Evolutionary conservation across 352 stramenopile species (phyloP), one percentile per base, ranked within the genome.

Genomic region (Phytophthora lateralis): DNA sequence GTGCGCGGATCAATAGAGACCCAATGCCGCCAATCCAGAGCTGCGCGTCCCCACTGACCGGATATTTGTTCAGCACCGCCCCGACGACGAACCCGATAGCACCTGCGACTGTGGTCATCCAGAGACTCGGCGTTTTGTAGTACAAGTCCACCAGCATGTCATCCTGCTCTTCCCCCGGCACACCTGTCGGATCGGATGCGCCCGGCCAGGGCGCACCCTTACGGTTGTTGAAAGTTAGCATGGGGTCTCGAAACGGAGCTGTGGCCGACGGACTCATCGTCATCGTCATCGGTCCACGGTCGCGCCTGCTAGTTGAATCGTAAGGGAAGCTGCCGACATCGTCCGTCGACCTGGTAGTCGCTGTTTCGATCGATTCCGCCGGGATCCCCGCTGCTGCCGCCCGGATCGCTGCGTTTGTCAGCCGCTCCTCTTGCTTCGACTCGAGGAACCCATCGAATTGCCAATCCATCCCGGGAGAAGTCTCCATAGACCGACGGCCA

Each of bases 191-290:
- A 12, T 45, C 21, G 9, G 43, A 27, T 4, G 41, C 54, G 39
- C 61, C 71, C 15, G 50, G 62, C 24, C 68, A 68, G 0, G 61
- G 62, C 4, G 60, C 39, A 20, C 64, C 66, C 54, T 85, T 85
- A 20, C 39, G 54, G 29, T 76, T 55, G 24, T 82, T 60, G n/a
- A 89, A 70, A 21, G 84, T 64, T 39, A 68, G 56, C 6, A 72
- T 70, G 34, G 80, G 78, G 20, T 90, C 76, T 47, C 82, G 61
- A 29, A 83, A 84, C 34, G 76, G 71, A 37, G 75, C 71, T n/a
- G 72, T 78, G 14, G 78, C 66, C 0, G 73, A 71, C 47, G 81
- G 78, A 54, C 76, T 87, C 57, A 90, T 73, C 15, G 69, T 90
- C 71, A 88, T 77, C 20, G 76, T 82, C 57, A 90, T 68, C n/a